Percentiles rank a stretch among this genome's conserved stretches.
Conservation (phyloP, 257 asterid genomes). For the Fraxinus pennsylvanica region DNA sequence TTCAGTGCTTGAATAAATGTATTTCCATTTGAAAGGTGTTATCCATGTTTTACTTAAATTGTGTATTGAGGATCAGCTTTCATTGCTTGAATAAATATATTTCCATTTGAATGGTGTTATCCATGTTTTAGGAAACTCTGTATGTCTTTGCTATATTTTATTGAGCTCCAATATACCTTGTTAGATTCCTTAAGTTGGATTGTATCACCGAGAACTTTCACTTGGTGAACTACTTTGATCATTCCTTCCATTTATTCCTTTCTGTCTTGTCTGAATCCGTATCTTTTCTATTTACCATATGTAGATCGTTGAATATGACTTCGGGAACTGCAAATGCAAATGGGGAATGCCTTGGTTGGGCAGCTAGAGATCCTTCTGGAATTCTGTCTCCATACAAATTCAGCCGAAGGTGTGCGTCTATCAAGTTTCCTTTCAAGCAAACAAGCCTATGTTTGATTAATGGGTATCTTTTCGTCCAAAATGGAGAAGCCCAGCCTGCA, state of each 20-base stretch:
- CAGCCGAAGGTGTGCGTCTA: constrained; percentile 57
- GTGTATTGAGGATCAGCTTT: not conserved
- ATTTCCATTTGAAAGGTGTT: too few species aligned
- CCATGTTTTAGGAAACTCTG: not conserved
- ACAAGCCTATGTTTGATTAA: not conserved
- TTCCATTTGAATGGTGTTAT: too few species aligned
- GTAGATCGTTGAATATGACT: not conserved
- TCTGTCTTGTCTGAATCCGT: not conserved
- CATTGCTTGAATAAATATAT: not conserved
- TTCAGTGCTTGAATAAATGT: not conserved
- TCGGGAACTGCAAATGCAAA: constrained; percentile 18
- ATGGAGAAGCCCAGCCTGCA: not conserved
- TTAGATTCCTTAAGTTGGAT: not conserved
- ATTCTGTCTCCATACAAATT: constrained; percentile 73
- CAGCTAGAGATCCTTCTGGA: constrained; percentile 85
- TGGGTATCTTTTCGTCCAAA: too few species aligned
- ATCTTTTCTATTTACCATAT: not conserved
- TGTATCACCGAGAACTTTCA: not conserved
- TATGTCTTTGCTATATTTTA: not conserved
- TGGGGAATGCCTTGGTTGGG: constrained; percentile 74
- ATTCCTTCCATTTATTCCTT: too few species aligned
- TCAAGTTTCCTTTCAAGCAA: not conserved
- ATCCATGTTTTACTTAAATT: not conserved
- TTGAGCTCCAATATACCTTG: not conserved
- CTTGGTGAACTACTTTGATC: too few species aligned